Evolutionary conservation across 169 alveolate genomes (phyloP), one percentile per base, ranked within the genome.

Genomic region (Pseudocohnilembus persalinus): DNA sequence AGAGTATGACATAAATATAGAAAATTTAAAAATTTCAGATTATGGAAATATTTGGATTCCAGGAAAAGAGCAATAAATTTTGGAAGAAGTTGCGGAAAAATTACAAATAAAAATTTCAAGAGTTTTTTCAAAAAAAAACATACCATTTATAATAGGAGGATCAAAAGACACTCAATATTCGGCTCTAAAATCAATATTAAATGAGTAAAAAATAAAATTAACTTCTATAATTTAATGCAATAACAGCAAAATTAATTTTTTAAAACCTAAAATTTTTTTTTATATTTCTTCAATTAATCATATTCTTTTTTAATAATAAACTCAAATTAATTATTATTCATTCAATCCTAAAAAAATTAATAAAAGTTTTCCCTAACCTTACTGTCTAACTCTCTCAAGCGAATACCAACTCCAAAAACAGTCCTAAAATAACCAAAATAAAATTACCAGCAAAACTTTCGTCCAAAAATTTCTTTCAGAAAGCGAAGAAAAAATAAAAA

Each of bases 71-170:
- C 81, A 79, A 74, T 73, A 72, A 29, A 68, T 72, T 65, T 29
- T 49, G 25, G 87, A 81, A 81, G 79, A 79, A 31, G 31, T 86
- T 24, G 29, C 74, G 31, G 75, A 81, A 31, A 86, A 86, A 68
- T 73, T 86, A 29, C 28, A 86, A 34, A 16, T 29, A 0, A 86
- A 86, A 63, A 83, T 86, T 28, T 29, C 74, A 63, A 81, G 83
- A 11, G 83, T 68, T 24, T 28, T 35, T 26, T 74, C 63, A 28
- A 86, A 86, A 68, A 29, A 81, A 29, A 74, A 86, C 27, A 74
- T 81, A 30, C 87, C 90, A 29, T 49, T 86, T 27, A 74, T 86
- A 1, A 79, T 86, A 31, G 90, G 90, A 0, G 90, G 90, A 6
- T 49, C 84, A 0, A 86, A 81, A n/a, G 90, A 86, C 49, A 74